A percentile compares a stretch with the other conserved stretches of the same genome.
Evolutionary conservation across 768 basidiomycete species (phyloP).

Genomic region (Lentinula guzmanii): DNA sequence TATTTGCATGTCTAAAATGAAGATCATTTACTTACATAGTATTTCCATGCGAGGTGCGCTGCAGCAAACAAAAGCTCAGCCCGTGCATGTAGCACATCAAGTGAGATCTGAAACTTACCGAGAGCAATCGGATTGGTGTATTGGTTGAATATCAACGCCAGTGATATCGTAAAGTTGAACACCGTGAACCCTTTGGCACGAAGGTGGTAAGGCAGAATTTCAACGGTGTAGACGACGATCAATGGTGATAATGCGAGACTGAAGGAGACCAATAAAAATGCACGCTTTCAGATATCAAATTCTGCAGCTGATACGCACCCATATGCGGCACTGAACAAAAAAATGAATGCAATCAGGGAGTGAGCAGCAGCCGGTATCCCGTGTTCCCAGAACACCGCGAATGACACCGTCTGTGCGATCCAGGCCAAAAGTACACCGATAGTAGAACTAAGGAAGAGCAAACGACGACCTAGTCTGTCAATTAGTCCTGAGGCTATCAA

Average conservation of each 20-base stretch:
- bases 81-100: background rate
- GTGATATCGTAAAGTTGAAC: conserved; percentile 43
- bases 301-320: conserved; percentile 19
- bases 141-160: conserved; percentile 52
- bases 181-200: conserved; percentile 57
- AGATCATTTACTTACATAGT: conserved; percentile 31
- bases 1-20: background rate
- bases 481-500: conserved; percentile 42
- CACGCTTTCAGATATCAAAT: background rate
- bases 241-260: conserved; percentile 54
- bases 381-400: conserved; percentile 29
- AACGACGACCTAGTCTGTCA: conserved; percentile 46
- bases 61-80: background rate
- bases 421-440: conserved; percentile 40
- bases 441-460: conserved; percentile 38
- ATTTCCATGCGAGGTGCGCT: conserved; percentile 21
- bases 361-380: conserved; percentile 27
- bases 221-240: conserved; percentile 49
- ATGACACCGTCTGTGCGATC: conserved; percentile 41
- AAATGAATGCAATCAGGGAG: conserved; percentile 52
- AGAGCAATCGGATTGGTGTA: conserved; percentile 58
- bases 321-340: conserved; percentile 51
- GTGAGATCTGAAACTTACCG: conserved; percentile 13
- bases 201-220: conserved; percentile 59
- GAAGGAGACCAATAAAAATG: background rate